Conservation (phyloP, 1,284 basidiomycete species). For the Leucoagaricus sp. region DNA sequence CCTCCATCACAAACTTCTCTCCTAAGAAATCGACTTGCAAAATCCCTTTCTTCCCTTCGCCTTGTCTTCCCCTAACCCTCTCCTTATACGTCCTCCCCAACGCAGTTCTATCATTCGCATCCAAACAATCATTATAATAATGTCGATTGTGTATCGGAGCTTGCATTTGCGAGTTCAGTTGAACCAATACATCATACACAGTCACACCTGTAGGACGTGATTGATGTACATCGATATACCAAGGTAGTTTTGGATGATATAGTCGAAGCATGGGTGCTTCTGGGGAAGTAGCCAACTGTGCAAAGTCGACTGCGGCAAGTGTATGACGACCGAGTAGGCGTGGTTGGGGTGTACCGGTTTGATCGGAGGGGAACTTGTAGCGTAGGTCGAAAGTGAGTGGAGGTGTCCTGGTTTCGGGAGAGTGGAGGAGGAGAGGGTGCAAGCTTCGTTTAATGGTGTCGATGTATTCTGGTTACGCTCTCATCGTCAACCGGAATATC, state of each 20-base stretch:
- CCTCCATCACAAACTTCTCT: conserved; percentile 38
- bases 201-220: conserved; percentile 54
- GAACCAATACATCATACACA: conserved; percentile 50
- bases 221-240: conserved; percentile 54
- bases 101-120: conserved; percentile 23
- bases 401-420: conserved; percentile 18
- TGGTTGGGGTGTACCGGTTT: conserved; percentile 8
- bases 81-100: conserved; percentile 29
- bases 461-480: conserved; percentile 24
- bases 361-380: conserved; percentile 18
- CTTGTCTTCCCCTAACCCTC: conserved; percentile 21
- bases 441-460: conserved; percentile 31
- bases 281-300: conserved; percentile 48
- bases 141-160: conserved; percentile 29
- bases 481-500: background rate
- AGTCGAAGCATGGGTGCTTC: conserved; percentile 48
- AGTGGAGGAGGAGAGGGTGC: conserved; percentile 37
- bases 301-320: conserved; percentile 33
- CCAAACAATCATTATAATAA: conserved; percentile 36
- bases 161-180: conserved; percentile 32
- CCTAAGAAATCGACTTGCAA: conserved; percentile 47
- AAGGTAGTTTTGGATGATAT: conserved; percentile 52
- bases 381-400: conserved; percentile 33
- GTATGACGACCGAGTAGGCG: conserved; percentile 37
- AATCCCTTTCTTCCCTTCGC: conserved; percentile 28